Conservation (phyloP, 139 green algal species). For the Yamagishiella unicocca region DNA sequence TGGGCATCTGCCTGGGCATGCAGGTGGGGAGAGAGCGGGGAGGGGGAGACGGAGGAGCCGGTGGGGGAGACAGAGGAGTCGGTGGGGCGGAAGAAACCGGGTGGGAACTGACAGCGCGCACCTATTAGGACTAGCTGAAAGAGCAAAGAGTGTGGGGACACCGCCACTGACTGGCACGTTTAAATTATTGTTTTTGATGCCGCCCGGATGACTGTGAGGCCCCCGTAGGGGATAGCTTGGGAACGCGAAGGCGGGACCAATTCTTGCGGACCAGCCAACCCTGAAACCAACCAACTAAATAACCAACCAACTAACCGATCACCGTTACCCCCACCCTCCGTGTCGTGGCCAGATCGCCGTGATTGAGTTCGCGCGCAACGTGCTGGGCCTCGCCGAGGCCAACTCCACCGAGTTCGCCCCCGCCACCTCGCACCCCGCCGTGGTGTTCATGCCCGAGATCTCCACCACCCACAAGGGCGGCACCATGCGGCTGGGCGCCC, state of each 20-base stretch:
- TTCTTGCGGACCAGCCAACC: too few relatives aligned
- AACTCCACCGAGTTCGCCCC: slow-evolving; percentile 93
- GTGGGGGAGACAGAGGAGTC: too few relatives aligned
- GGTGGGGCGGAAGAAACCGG: too few relatives aligned
- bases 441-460: slow-evolving; percentile 99
- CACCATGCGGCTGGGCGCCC: slow-evolving; percentile 97
- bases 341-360: slow-evolving; percentile 85
- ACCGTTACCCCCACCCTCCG: not conserved
- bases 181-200: too few relatives aligned
- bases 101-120: too few relatives aligned
- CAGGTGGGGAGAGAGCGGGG: slow-evolving; percentile 65
- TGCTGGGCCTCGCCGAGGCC: slow-evolving; percentile 87
- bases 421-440: slow-evolving; percentile 82
- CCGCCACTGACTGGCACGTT: too few relatives aligned
- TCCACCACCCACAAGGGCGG: slow-evolving; percentile 92
- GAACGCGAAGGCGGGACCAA: too few relatives aligned
- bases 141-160: too few relatives aligned
- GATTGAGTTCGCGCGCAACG: slow-evolving; percentile 97
- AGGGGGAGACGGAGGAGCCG: not conserved
- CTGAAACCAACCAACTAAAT: too few relatives aligned
- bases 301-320: not conserved
- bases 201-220: too few relatives aligned
- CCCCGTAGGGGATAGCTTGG: too few relatives aligned
- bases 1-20: slow-evolving; percentile 99
- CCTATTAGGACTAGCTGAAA: too few relatives aligned